These are phyloP conservation scores for Globisporangium paroecandrum DNA, from an alignment of 352 stramenopile genomes.

Conservation along the genomic window DNA sequence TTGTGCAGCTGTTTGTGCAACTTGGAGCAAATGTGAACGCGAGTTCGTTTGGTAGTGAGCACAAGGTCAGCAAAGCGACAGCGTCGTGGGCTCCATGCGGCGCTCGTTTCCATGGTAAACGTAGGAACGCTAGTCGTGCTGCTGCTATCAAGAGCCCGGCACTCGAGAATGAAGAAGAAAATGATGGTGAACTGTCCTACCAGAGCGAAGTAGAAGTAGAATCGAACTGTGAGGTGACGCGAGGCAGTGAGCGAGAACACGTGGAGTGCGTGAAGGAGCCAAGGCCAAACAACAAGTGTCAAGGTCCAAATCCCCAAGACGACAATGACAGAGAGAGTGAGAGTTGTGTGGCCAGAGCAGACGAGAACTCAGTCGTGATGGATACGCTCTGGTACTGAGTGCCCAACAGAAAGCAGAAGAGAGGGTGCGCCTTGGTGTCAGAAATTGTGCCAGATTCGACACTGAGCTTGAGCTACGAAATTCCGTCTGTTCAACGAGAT, in stretches of 20 bases:
- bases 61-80: slow-evolving; percentile 12
- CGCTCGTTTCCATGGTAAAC: slow-evolving; percentile 11
- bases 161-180: background rate
- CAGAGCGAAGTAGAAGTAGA: background rate
- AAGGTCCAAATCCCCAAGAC: background rate
- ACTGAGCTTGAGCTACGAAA: background rate
- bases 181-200: background rate
- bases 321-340: background rate
- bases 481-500: too few relatives aligned
- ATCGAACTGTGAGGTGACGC: background rate
- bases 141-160: background rate
- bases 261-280: background rate
- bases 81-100: slow-evolving; percentile 47
- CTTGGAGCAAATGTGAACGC: slow-evolving; percentile 39
- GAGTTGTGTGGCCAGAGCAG: background rate
- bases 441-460: background rate
- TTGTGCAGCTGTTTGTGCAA: slow-evolving; percentile 41
- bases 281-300: background rate
- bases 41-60: background rate
- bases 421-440: background rate
- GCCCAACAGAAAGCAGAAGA: background rate
- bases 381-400: slow-evolving; percentile 18
- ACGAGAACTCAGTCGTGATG: slow-evolving; percentile 4
- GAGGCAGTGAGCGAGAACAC: background rate
- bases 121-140: background rate